Evolutionary conservation across 495 filamentous ascomycete genomes (phyloP), one percentile per base, ranked within the genome.

Genomic region (Aspergillus sclerotiicarbonarius): DNA sequence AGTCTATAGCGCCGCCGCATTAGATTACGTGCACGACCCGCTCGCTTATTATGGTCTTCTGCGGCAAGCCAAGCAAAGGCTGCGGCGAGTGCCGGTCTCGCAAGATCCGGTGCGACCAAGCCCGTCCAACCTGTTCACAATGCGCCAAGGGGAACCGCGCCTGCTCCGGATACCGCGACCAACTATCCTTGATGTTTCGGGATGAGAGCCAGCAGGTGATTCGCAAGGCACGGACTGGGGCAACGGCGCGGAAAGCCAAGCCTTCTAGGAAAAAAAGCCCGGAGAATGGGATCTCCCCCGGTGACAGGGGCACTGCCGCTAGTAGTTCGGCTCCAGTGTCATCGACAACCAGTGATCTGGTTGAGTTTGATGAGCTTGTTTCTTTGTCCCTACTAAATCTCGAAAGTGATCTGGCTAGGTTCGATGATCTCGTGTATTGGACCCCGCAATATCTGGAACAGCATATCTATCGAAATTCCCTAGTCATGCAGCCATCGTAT

Each of bases 111-210:
- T 90, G 88, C 69, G 88, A 90, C 65, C 83, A 87, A 60, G 79
- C 73, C 61, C 76, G 74, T 16, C 86, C 84, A 29, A 76, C 80
- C 41, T 91, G 88, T 60, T 83, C 84, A 39, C 87, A 90, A 65
- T 90, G 88, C 63, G 62, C 75, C 62, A 87, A 87, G 57, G 84
- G 85, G 47, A 80, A 82, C 58, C 79, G 84, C 63, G 71, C 72
- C 60, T 91, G 88, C 63, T 84, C 85, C 51, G 87, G 88, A 21
- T 91, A 91, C 64, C 79, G 87, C 54, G 86, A 89, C 53, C 79
- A 84, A 53, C 68, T 86, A 35, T 84, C 86, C 44, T 71, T 90
- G 43, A 83, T 89, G 78, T 91, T 91, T 67, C 84, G 87, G 29
- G 85, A 90, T 64, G 84, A 91, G 67, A 90, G 85, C 66, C 79